Evolutionary conservation across 2,329 filamentous ascomycete species (phyloP), one percentile per base, ranked within the genome.

Genomic region (Mariannaea elegans): DNA sequence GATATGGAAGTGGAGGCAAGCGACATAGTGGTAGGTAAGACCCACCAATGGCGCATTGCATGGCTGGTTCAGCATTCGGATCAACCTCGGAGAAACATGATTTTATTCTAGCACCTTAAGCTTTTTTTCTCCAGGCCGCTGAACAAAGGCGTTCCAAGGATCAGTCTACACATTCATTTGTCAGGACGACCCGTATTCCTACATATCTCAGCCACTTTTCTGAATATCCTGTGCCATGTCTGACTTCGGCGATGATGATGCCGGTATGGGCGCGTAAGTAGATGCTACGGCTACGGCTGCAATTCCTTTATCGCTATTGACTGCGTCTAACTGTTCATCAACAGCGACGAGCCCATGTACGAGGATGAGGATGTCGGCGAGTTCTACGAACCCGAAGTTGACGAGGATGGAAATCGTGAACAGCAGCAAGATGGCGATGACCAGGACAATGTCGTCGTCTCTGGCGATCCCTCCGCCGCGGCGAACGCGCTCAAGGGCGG

Each of bases 201-300:
- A 47, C 41, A n/a, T n/a, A 47, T 42, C 13, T 24, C 23, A 47
- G 32, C 14, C 56, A 52, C 27, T 5, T 27, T 23, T 32, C 41
- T 42, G 12, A 18, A 63, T 31, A 52, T 9, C 45, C 48, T 14
- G 39, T 58, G 78, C 58, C 18, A 92, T 93, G 90, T 93, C 90
- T 77, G 90, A 92, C 79, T 89, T 88, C 79, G 89, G 87, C 69
- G 87, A 89, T 71, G 86, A 90, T 68, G 86, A 87, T 72, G 82
- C 80, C 66, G 85, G 81, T 68, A 84, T 81, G 67, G 83, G 80
- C 69, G 83, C 79, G 85, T 88, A 78, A 80, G 84, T 78, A 18
- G 32, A 38, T 16, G 27, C 18, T 8, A 18, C 24, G 27, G 18
- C 23, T n/a, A 36, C 16, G 18, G 9, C 34, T 36, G 36, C 19